Conservation (phyloP, 2,329 filamentous ascomycete species). For the Arachnopeziza araneosa region DNA sequence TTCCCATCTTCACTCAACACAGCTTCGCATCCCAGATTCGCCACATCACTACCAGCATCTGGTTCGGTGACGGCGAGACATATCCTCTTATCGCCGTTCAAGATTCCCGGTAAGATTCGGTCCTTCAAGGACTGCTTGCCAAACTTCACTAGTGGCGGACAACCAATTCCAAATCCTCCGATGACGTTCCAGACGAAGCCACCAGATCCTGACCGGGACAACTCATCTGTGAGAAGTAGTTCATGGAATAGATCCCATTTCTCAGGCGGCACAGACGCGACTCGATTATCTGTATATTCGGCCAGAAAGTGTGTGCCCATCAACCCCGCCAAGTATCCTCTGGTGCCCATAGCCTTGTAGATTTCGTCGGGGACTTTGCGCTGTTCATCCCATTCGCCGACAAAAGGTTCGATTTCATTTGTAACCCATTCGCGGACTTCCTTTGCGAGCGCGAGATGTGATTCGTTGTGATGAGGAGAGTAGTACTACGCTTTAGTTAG, state of each 20-base stretch:
- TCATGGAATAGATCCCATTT: constrained; percentile 99
- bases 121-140: constrained; percentile 80
- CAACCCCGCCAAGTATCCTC: constrained; percentile 88
- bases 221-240: constrained; percentile 89
- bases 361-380: constrained; percentile 83
- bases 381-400: constrained; percentile 95
- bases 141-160: constrained; percentile 87
- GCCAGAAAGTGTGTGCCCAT: constrained; percentile 78
- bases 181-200: constrained; percentile 97
- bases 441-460: constrained; percentile 82
- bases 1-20: constrained; percentile 94
- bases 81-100: constrained; percentile 92
- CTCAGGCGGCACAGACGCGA: constrained; percentile 76
- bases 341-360: constrained; percentile 92
- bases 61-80: constrained; percentile 97
- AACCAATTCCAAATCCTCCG: constrained; percentile 93
- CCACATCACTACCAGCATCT: constrained; percentile 91
- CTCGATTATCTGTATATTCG: constrained; percentile 63
- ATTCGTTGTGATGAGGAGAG: constrained; percentile 94
- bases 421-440: constrained; percentile 94
- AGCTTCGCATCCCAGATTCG: constrained; percentile 91
- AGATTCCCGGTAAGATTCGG: constrained; percentile 80
- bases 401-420: constrained; percentile 79
- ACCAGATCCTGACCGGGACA: constrained; percentile 81
- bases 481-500: constrained; percentile 61